These are phyloP conservation scores for Gyromitra esculenta DNA, from an alignment of 2,329 filamentous ascomycete genomes.

Conservation along the genomic window DNA sequence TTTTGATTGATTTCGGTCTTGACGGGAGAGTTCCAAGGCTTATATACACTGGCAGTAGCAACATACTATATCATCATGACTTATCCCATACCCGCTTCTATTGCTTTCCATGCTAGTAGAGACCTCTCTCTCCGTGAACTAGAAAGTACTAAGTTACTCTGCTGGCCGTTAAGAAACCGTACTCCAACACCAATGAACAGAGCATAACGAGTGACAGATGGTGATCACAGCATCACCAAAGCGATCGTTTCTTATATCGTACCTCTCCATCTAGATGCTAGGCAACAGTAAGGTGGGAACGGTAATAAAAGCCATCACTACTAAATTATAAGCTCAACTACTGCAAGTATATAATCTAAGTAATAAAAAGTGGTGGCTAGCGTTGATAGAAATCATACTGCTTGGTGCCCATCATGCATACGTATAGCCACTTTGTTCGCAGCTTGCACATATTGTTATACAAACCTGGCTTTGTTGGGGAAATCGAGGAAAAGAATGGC, in stretches of 20 bases:
- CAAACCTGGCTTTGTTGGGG: neutral
- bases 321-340: neutral
- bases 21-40: too few relatives aligned
- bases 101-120: too few relatives aligned
- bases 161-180: neutral
- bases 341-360: neutral
- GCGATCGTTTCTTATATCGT: neutral
- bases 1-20: too few relatives aligned
- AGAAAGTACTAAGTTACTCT: too few relatives aligned
- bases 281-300: neutral
- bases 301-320: neutral
- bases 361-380: slow-evolving; percentile 5
- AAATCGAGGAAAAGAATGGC: slow-evolving; percentile 25
- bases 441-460: neutral
- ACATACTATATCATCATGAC: too few relatives aligned
- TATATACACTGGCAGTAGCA: too few relatives aligned
- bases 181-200: neutral
- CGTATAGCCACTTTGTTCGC: neutral
- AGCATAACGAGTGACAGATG: slow-evolving; percentile 22
- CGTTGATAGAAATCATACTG: too few relatives aligned
- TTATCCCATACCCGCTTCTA: too few relatives aligned
- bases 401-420: slow-evolving; percentile 16
- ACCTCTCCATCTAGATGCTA: neutral
- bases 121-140: too few relatives aligned
- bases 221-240: neutral